Conservation (phyloP, 148 eudicot genomes). For the Silene latifolia region DNA sequence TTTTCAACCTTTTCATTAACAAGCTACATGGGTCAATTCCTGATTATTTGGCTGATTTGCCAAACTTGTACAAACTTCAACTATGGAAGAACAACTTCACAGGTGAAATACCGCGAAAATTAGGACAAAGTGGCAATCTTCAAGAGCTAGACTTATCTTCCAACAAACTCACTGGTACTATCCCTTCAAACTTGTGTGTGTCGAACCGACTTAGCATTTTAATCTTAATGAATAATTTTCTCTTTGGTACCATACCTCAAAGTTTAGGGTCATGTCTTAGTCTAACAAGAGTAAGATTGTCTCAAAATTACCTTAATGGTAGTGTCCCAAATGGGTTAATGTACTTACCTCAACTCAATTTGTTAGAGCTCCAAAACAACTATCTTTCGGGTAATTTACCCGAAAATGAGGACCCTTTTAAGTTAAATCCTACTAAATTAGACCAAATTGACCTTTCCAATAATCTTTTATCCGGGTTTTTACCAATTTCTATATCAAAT, state of each 20-base stretch:
- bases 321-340: slow-evolving; percentile 76
- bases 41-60: slow-evolving; percentile 63
- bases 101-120: slow-evolving; percentile 58
- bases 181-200: slow-evolving; percentile 77
- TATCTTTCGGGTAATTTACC: slow-evolving; percentile 60
- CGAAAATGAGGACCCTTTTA: slow-evolving; percentile 36
- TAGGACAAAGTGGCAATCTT: slow-evolving; percentile 64
- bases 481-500: slow-evolving; percentile 69
- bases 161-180: slow-evolving; percentile 90
- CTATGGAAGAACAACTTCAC: slow-evolving; percentile 97
- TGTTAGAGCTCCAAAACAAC: slow-evolving; percentile 74
- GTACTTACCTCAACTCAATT: slow-evolving; percentile 74
- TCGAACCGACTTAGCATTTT: slow-evolving; percentile 51
- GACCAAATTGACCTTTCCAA: slow-evolving; percentile 67
- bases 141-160: slow-evolving; percentile 73
- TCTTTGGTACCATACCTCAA: slow-evolving; percentile 78
- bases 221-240: slow-evolving; percentile 69
- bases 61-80: slow-evolving; percentile 46
- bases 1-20: slow-evolving; percentile 77
- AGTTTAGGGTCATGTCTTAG: slow-evolving; percentile 61
- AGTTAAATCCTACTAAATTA: slow-evolving; percentile 40
- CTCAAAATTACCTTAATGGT: slow-evolving; percentile 84
- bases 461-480: slow-evolving; percentile 59
- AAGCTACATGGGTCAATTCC: slow-evolving; percentile 87
- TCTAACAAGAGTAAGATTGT: slow-evolving; percentile 71